phyloP scores from a whole-genome alignment of 176 grass and related monocot species.

The Elaeis guineensis region DNA sequence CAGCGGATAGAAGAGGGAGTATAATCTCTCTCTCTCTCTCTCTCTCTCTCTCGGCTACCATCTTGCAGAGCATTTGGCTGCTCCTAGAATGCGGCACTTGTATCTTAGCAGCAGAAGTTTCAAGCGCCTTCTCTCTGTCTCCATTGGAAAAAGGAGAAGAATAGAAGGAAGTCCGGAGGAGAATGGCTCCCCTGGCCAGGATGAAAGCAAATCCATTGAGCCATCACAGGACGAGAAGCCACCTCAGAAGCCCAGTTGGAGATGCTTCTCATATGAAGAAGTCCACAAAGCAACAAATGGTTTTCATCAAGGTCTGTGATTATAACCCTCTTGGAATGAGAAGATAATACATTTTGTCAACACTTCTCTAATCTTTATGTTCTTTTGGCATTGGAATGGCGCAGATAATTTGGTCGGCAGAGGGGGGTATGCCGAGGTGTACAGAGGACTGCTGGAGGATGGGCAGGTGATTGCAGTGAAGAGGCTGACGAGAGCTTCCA shows the following conservation, averaged over 20 bases:
- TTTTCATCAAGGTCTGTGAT: slow-evolving; percentile 54
- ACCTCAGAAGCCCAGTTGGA: slow-evolving; percentile 41
- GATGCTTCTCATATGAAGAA: slow-evolving; percentile 73
- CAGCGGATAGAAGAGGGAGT: too few relatives aligned
- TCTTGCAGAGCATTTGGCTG: neutral
- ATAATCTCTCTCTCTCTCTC: too few relatives aligned
- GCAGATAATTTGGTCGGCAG: slow-evolving; percentile 73
- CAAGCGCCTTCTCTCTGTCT: slow-evolving; percentile 47
- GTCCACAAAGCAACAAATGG: slow-evolving; percentile 46
- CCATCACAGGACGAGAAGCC: slow-evolving; percentile 17
- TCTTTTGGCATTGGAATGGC: neutral
- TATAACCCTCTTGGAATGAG: neutral
- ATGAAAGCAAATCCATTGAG: slow-evolving; percentile 30
- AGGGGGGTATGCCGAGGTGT: slow-evolving; percentile 88
- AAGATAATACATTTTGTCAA: neutral
- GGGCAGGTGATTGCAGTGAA: slow-evolving; percentile 65
- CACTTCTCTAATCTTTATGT: neutral
- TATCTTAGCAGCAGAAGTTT: slow-evolving; percentile 55
- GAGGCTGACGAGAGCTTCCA: slow-evolving; percentile 38
- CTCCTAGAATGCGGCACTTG: slow-evolving; percentile 15
- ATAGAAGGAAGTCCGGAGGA: too few relatives aligned
- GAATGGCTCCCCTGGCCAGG: neutral
- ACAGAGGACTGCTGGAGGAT: slow-evolving; percentile 53
- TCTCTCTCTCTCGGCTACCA: too few relatives aligned
- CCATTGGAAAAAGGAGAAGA: too few relatives aligned